These are phyloP conservation scores for Phaeolepiota aurea DNA, from an alignment of 768 basidiomycete genomes.

Conservation along the genomic window DNA sequence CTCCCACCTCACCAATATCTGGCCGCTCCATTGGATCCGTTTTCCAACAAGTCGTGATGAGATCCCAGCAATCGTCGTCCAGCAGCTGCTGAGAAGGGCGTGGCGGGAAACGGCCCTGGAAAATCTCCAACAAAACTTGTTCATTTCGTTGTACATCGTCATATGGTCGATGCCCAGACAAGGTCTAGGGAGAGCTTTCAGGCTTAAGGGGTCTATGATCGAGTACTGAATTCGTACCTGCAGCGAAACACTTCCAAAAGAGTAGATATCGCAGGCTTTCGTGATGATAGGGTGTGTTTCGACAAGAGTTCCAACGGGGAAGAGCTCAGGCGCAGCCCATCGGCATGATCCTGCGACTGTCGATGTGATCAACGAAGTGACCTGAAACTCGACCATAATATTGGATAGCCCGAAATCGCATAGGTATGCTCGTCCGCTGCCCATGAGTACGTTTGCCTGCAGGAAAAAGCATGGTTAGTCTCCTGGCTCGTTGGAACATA, in stretches of 20 bases:
- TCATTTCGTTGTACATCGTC: background rate
- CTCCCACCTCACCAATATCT: background rate
- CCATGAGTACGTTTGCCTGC: background rate
- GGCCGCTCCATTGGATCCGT: background rate
- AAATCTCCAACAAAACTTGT: background rate
- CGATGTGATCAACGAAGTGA: background rate
- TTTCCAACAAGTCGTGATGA: background rate
- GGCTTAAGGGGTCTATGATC: background rate
- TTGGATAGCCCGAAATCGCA: background rate
- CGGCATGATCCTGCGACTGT: background rate
- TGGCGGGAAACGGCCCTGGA: background rate
- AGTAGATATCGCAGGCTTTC: constrained; percentile 1
- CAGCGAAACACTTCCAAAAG: background rate
- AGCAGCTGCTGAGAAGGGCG: background rate
- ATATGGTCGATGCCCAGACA: constrained; percentile 1
- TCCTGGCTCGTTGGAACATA: no score
- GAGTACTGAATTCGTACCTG: background rate
- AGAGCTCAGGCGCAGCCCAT: background rate
- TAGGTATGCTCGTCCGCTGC: background rate
- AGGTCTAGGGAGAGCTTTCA: background rate
- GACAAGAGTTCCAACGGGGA: background rate
- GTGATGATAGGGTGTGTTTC: background rate
- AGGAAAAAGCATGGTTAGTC: no score
- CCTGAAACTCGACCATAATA: background rate
- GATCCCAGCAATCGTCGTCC: background rate